Evolutionary conservation across 192 early-diverging fungal species (phyloP).

Genomic region (Chytriomyces sp.): DNA sequence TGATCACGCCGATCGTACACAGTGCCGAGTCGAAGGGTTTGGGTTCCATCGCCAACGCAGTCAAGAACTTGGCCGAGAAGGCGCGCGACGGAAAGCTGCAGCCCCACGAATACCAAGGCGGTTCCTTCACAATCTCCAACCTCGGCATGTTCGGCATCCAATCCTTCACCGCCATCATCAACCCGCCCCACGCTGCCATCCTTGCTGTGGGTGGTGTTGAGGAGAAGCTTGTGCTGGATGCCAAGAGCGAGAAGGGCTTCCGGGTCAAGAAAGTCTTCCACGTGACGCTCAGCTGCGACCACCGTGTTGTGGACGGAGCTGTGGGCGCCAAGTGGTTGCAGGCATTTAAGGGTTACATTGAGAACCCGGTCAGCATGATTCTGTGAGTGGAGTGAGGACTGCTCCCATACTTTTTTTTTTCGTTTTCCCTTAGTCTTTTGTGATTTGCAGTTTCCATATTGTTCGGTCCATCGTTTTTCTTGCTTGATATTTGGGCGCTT

Average conservation of each 20-base stretch:
- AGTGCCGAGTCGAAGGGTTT: conserved; percentile 86
- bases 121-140: conserved; percentile 97
- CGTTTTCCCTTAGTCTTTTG: too few relatives aligned
- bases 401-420: conserved; percentile 1
- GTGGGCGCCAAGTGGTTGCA: conserved; percentile 89
- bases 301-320: conserved; percentile 96
- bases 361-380: conserved; percentile 93
- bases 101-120: conserved; percentile 97
- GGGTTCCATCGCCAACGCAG: conserved; percentile 77
- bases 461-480: too few relatives aligned
- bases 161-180: conserved; percentile 97
- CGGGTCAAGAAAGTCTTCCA: conserved; percentile 75
- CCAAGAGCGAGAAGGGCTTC: conserved; percentile 38
- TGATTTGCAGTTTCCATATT: too few relatives aligned
- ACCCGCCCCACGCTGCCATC: conserved; percentile 92
- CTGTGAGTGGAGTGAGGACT: conserved; percentile 77
- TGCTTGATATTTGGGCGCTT: too few relatives aligned
- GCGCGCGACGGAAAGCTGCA: conserved; percentile 86
- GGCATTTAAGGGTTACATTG: conserved; percentile 85
- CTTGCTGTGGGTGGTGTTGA: conserved; percentile 87
- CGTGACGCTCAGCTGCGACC: conserved; percentile 88
- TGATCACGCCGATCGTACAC: conserved; percentile 94
- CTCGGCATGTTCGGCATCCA: conserved; percentile 95
- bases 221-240: conserved; percentile 64
- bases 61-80: conserved; percentile 81